Percentiles rank a stretch among this genome's conserved stretches.
phyloP scores from a whole-genome alignment of 2,329 filamentous ascomycete species.

The Fusarium sp. region DNA sequence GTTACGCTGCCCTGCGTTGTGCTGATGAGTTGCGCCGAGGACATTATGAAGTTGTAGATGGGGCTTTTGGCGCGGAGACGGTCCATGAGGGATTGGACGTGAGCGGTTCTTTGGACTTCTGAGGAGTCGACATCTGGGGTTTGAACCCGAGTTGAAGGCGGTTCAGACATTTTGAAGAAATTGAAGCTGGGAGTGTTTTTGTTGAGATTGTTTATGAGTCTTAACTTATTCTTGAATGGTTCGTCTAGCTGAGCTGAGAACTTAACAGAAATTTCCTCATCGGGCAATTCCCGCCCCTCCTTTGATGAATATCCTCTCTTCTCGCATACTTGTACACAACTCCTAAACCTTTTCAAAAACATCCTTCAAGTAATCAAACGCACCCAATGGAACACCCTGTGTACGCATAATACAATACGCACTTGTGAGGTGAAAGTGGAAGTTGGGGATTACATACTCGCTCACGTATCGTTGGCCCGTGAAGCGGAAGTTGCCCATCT shows the following conservation, averaged over 20 bases:
- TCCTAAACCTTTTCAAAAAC: constrained; percentile 37
- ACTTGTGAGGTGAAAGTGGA: constrained; percentile 66
- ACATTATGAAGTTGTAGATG: constrained; percentile 58
- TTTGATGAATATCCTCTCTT: constrained; percentile 37
- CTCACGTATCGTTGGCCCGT: constrained; percentile 52
- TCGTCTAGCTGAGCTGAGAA: neutral
- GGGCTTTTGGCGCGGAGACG: constrained; percentile 55
- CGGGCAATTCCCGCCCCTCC: constrained; percentile 39
- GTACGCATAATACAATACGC: constrained; percentile 65
- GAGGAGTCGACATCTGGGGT: constrained; percentile 16
- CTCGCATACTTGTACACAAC: too few species aligned
- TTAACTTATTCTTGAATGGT: neutral
- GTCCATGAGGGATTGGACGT: constrained; percentile 45
- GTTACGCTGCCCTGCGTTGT: constrained; percentile 57
- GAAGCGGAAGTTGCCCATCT: constrained; percentile 39
- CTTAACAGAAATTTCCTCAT: constrained; percentile 28
- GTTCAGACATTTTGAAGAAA: constrained; percentile 22
- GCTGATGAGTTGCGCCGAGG: constrained; percentile 54
- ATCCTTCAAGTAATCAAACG: constrained; percentile 58
- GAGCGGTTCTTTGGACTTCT: constrained; percentile 26
- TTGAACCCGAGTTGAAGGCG: constrained; percentile 16
- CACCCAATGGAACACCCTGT: constrained; percentile 65
- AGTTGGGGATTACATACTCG: constrained; percentile 61
- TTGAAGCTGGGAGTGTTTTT: neutral
- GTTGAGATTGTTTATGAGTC: neutral